Percentiles rank a stretch among this genome's conserved stretches.
Conservation (phyloP, 2,329 filamentous ascomycete genomes). For the Neofusicoccum sp. region DNA sequence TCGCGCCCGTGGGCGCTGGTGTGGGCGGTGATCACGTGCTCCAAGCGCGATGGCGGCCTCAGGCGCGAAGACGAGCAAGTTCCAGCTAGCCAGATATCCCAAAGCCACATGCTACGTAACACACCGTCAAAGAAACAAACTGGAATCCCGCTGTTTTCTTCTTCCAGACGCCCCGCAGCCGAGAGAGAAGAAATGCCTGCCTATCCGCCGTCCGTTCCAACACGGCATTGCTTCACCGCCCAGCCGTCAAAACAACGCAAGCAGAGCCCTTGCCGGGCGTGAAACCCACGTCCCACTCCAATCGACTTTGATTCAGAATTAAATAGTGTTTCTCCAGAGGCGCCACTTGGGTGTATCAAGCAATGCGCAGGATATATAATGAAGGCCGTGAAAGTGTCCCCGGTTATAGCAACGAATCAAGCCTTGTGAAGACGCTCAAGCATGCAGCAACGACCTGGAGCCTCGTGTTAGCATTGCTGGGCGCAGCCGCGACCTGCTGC, state of each 20-base stretch:
- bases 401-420: slow-evolving; percentile 85
- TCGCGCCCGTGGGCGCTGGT: not conserved
- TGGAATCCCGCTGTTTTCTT: slow-evolving; percentile 14
- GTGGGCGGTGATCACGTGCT: not conserved
- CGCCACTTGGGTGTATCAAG: not conserved
- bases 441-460: slow-evolving; percentile 80
- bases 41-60: not conserved
- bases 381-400: slow-evolving; percentile 4
- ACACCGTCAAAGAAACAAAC: slow-evolving; percentile 6
- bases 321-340: slow-evolving; percentile 5
- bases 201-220: not conserved
- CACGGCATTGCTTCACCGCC: not conserved
- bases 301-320: slow-evolving; percentile 4
- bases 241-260: not conserved
- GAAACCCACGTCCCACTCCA: not conserved
- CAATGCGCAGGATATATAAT: slow-evolving; percentile 6
- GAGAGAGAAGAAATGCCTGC: slow-evolving; percentile 11
- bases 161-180: slow-evolving; percentile 12
- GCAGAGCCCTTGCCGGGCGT: not conserved
- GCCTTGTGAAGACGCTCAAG: slow-evolving; percentile 92
- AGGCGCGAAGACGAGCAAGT: not conserved
- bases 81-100: slow-evolving; percentile 15
- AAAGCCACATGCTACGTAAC: slow-evolving; percentile 13
- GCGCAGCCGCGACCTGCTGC: not conserved
- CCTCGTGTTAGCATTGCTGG: slow-evolving; percentile 25